Evolutionary conservation across 2,329 filamentous ascomycete species (phyloP).

Genomic region (Calcarisporium arbuscula): DNA sequence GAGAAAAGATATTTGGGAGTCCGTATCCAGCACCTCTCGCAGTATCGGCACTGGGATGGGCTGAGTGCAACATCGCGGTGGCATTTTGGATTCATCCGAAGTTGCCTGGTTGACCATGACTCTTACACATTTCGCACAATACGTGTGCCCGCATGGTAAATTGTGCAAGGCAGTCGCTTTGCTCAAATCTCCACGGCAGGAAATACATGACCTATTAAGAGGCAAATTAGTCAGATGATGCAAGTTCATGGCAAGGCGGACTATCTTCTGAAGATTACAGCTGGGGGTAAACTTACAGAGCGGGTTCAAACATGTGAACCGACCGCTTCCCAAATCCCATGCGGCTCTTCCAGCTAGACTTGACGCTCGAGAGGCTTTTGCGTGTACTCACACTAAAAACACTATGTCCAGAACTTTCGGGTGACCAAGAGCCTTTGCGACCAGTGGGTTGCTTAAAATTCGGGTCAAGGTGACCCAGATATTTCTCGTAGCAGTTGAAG

Average conservation of each 20-base stretch:
- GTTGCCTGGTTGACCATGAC: constrained; percentile 49
- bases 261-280: too few species aligned
- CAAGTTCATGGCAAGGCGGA: background rate
- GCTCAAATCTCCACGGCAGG: constrained; percentile 49
- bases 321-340: constrained; percentile 36
- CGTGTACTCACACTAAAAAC: constrained; percentile 38
- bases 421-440: constrained; percentile 23
- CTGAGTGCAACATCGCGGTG: constrained; percentile 53
- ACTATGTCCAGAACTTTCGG: constrained; percentile 28
- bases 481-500: constrained; percentile 47
- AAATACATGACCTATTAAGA: constrained; percentile 45
- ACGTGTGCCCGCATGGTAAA: constrained; percentile 52
- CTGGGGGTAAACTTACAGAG: constrained; percentile 23
- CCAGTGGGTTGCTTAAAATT: constrained; percentile 35
- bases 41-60: constrained; percentile 45
- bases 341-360: constrained; percentile 35
- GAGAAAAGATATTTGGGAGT: constrained; percentile 49
- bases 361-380: constrained; percentile 39
- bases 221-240: background rate
- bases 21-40: constrained; percentile 40
- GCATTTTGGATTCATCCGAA: constrained; percentile 54
- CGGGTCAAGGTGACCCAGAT: constrained; percentile 38
- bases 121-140: constrained; percentile 48
- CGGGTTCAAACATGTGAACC: constrained; percentile 22
- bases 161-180: constrained; percentile 37